Evolutionary conservation across 2,329 filamentous ascomycete genomes (phyloP), one percentile per base, ranked within the genome.

Genomic region (Nemania abortiva): DNA sequence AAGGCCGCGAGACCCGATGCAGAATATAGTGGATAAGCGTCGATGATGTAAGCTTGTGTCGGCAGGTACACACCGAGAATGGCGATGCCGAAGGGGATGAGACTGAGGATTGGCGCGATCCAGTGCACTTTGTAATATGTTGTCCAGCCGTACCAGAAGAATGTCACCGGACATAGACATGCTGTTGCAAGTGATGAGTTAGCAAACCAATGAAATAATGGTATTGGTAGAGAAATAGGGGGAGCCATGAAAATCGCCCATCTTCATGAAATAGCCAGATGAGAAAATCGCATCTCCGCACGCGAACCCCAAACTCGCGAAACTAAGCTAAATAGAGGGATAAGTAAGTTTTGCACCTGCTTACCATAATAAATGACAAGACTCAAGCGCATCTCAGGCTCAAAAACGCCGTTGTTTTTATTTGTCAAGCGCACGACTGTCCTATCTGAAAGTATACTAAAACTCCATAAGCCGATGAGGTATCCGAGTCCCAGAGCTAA

Each of bases 401-500:
- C 70, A 58, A 73, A 77, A 3, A 59, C 24, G 50, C 74, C 77
- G 37, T 77, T 74, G 69, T 86, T 85, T 29, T 79, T 81, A 60
- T 80, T 80, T 1, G 83, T 85, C 76, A 85, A 80, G 45, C 81
- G 80, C 22, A 86, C 77, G 37, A 87, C 82, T 6, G 81, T 80
- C 31, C 76, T 77, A 72, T 87, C 85, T 3, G 82, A 84, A 39
- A 84, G 74, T 49, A 79, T 66, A n/a, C 79, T 81, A 64, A 86
- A 84, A 66, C 79, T 74, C 54, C 71, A 73, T 18, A 86, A 75
- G 29, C 84, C 84, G 2, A 77, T 63, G 55, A 80, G 70, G 70
- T 83, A 82, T 34, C 84, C 84, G 22, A 84, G 52, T 1, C 85
- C 83, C 1, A 87, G 74, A 4, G 82, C 78, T 27, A 88, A 77